A percentile compares a stretch with the other conserved stretches of the same genome.
These are phyloP conservation scores for Chloranthus sessilifolius DNA, from an alignment of 164 flowering plant species.

Conservation along the genomic window DNA sequence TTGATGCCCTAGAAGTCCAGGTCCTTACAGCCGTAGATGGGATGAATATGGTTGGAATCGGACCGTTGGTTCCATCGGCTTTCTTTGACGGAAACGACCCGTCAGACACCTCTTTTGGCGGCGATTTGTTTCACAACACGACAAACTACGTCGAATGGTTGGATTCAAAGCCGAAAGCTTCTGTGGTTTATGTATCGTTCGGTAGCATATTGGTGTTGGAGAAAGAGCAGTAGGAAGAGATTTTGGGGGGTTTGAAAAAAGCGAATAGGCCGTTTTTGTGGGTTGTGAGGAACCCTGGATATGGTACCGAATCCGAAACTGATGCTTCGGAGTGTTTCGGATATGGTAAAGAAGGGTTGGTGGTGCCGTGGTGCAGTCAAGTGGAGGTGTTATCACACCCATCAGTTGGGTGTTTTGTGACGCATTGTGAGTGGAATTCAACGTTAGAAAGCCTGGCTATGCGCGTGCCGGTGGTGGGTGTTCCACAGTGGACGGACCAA, in stretches of 20 bases:
- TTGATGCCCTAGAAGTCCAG: constrained; percentile 40
- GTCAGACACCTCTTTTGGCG: constrained; percentile 29
- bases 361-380: constrained; percentile 13
- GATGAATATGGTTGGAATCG: constrained; percentile 28
- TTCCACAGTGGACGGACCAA: constrained; percentile 15
- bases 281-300: constrained; percentile 19
- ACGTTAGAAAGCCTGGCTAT: constrained; percentile 20
- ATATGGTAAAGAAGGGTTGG: constrained; percentile 3
- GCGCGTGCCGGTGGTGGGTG: constrained; percentile 44
- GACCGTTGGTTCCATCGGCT: constrained; percentile 57
- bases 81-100: constrained; percentile 23
- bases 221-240: constrained; percentile 28
- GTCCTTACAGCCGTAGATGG: constrained; percentile 25
- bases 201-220: constrained; percentile 30
- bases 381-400: constrained; percentile 8
- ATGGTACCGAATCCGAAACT: not conserved
- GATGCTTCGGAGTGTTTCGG: not conserved
- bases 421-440: constrained; percentile 13
- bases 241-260: constrained; percentile 22
- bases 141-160: constrained; percentile 37
- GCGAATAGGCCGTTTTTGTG: constrained; percentile 36
- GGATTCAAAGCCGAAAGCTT: constrained; percentile 26
- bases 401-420: constrained; percentile 9
- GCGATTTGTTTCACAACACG: constrained; percentile 21
- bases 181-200: constrained; percentile 39